Conservation (phyloP, 2,329 filamentous ascomycete species). For the Aaosphaeria pasadenensis region DNA sequence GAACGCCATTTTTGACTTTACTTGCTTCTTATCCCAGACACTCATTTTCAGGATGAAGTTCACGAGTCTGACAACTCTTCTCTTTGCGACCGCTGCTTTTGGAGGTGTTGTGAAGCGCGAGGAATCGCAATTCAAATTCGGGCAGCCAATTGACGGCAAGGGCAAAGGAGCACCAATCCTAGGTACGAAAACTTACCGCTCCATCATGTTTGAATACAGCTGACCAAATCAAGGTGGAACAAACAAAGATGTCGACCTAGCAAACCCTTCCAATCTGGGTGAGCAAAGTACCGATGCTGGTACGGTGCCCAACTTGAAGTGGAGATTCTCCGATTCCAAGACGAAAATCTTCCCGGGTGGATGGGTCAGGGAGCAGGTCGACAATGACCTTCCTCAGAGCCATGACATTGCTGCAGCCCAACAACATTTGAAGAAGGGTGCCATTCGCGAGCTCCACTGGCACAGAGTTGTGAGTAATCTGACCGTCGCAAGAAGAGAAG, state of each 20-base stretch:
- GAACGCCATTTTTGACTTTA: not conserved
- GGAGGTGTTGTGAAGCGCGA: constrained; percentile 19
- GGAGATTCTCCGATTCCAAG: constrained; percentile 68
- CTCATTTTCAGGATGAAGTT: constrained; percentile 20
- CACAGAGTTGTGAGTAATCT: constrained; percentile 56
- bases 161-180: constrained; percentile 59
- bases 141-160: constrained; percentile 55
- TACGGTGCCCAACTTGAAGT: constrained; percentile 63
- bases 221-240: constrained; percentile 54
- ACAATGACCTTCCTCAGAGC: constrained; percentile 64
- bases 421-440: constrained; percentile 65
- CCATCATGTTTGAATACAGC: not conserved
- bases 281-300: constrained; percentile 62
- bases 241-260: constrained; percentile 58
- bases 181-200: constrained; percentile 41
- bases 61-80: constrained; percentile 11
- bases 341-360: constrained; percentile 61
- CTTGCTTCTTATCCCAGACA: constrained; percentile 1
- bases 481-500: not conserved
- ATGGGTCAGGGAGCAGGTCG: constrained; percentile 65
- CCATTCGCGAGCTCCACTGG: constrained; percentile 67
- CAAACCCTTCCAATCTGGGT: constrained; percentile 64
- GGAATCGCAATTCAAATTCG: constrained; percentile 45
- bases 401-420: constrained; percentile 67
- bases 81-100: constrained; percentile 14